phyloP scores from a whole-genome alignment of 2,329 filamentous ascomycete genomes.

The Fusarium buharicum region DNA sequence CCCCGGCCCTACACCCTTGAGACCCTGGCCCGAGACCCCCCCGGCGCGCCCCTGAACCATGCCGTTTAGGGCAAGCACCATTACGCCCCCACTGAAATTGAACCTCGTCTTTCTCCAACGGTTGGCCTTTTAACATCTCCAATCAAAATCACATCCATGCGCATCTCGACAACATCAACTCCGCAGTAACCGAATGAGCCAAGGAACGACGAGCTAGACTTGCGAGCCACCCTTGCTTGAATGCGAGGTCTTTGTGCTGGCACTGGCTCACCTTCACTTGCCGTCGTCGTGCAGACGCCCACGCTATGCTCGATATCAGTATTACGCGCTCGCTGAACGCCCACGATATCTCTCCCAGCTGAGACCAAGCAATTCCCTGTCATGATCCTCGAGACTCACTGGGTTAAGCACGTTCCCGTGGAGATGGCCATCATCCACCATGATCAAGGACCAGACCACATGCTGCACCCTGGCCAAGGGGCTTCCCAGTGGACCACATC shows the following conservation, averaged over 20 bases:
- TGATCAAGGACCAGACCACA: conserved; percentile 19
- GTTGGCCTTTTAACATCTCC: conserved; percentile 31
- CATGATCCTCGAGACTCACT: conserved; percentile 6
- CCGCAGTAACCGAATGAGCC: conserved; percentile 26
- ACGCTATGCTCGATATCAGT: not conserved
- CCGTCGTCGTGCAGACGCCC: conserved; percentile 10
- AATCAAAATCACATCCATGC: conserved; percentile 30
- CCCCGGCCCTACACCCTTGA: conserved; percentile 15
- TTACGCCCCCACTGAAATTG: conserved; percentile 35
- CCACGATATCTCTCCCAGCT: conserved; percentile 5
- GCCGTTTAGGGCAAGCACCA: conserved; percentile 25
- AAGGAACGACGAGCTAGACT: conserved; percentile 23
- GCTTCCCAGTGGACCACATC: conserved; percentile 38
- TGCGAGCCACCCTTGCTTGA: conserved; percentile 13
- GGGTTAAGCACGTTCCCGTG: conserved; percentile 12
- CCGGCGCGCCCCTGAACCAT: conserved; percentile 38
- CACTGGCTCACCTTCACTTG: conserved; percentile 8
- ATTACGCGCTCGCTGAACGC: not conserved
- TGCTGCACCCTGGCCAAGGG: conserved; percentile 34
- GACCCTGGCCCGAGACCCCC: conserved; percentile 9
- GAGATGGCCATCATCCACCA: conserved; percentile 29
- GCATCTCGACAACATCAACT: conserved; percentile 27
- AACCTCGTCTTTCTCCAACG: conserved; percentile 31
- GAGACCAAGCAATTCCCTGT: conserved; percentile 1
- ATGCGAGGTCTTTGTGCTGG: conserved; percentile 9